phyloP scores from a whole-genome alignment of 148 eudicot genomes.

The Rhododendron molle region DNA sequence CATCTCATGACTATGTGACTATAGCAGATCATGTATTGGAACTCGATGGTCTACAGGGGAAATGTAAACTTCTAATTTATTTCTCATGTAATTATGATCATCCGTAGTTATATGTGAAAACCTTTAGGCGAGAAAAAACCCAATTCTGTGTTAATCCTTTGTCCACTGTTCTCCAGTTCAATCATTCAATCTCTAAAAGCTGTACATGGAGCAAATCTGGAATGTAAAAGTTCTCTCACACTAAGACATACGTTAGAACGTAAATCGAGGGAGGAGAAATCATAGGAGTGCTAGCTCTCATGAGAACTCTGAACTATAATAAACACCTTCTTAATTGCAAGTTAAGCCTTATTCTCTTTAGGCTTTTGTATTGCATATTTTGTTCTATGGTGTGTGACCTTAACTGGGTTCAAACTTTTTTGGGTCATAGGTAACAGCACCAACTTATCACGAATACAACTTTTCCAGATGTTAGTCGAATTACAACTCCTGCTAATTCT shows the following conservation, averaged over 20 bases:
- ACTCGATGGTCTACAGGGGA: not conserved
- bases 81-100: too few relatives aligned
- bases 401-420: not conserved
- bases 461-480: not conserved
- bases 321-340: not conserved
- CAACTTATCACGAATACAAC: not conserved
- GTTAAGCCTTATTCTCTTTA: not conserved
- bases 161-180: not conserved
- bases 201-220: not conserved
- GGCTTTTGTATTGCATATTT: too few relatives aligned
- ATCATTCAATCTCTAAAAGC: not conserved
- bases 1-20: not conserved
- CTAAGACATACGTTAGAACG: not conserved
- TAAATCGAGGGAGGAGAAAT: not conserved
- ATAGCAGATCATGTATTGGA: not conserved
- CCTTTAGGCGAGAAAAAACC: not conserved
- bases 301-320: not conserved
- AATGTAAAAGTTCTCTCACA: not conserved
- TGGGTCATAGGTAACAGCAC: too few relatives aligned
- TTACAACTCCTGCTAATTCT: not conserved
- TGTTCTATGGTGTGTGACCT: not conserved
- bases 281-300: not conserved
- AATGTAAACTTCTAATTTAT: not conserved
- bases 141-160: not conserved
- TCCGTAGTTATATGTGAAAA: too few relatives aligned